Base-by-base conservation (phyloP, 306 rosid genomes). In the Psophocarpus tetragonolobus region DNA sequence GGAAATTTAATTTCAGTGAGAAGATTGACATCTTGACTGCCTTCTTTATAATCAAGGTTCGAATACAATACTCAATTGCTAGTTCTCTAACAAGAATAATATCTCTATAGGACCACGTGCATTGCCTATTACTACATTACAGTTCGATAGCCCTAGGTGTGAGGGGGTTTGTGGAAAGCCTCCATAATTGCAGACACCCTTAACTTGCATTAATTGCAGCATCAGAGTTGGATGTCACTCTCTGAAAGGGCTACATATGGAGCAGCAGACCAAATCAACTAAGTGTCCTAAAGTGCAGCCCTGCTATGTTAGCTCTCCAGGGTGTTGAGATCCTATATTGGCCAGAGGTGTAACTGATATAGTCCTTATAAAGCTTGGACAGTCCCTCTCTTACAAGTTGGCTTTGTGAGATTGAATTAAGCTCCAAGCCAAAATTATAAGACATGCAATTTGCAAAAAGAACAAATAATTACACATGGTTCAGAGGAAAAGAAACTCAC, bases 401-500 rank as follows among this genome's bases (percentile, higher is more conserved):
- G 26, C 7, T 53, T 53, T 51, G 12, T 20, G 0, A 8, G 10
- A 51, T 20, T 51, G 27, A 51, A 20, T 51, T 51, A 20, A n/a
- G 5, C 27, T 0, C 29, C 3, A 53, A 3, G 14, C 14, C 14
- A 5, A 53, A 53, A 53, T 54, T 3, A 4, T 54, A 54, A 54
- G 30, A 23, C 12, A 73, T 38, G 30, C 41, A 44, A 35, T 26
- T 17, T 18, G 54, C 6, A 2, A 14, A 42, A 65, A 38, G n/a
- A 8, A 23, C 4, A 36, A 65, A 18, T 21, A 36, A 39, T 27
- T 62, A 7, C 21, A 74, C 9, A 38, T 32, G 33, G 36, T n/a
- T 47, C 8, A 68, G n/a, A 12, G 58, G 63, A 29, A 38, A 62
- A 33, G 57, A 74, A 85, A 89, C 98, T 88, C 84, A 91, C 99